Base-by-base conservation (phyloP, 176 grass and related monocot species). In the Luzula sylvatica region DNA sequence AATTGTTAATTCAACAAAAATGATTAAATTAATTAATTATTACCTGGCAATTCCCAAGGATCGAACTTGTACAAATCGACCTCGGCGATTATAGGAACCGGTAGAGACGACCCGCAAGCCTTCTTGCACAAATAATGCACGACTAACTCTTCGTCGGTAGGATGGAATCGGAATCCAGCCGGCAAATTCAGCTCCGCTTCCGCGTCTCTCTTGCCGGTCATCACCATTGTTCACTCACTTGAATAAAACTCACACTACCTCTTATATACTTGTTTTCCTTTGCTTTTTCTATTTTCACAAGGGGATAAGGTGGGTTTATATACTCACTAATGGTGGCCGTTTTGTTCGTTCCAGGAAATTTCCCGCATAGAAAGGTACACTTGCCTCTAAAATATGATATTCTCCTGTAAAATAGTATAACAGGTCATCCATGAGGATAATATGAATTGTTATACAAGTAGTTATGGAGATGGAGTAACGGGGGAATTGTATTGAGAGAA, bases 161-260 rank as follows among this genome's bases (percentile, higher is more conserved):
- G 88, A 78, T 94, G 88, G 67, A 94, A 94, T 19, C 82, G 78
- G 67, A 87, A 94, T 0, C 87, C 87, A 0, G 82, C 71, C 0
- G 88, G 88, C 9, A 94, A 76, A 73, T 83, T 87, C 16, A 94
- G 82, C 72, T 83, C 88, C 1, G 72, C 88, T 68, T 87, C 88
- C 0, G 87, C 87, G 49, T 87, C 88, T 20, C 78, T 69, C 20
- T 47, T 42, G 22, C 20, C 24, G 1, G 18, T n/a, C 65, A 43
- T 16, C 18, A 25, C 8, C 42, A 56, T 50, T 43, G 12, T 50
- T 29, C 13, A 2, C 15, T 28, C 5, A 14, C 30, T 35, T n/a
- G n/a, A 35, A 4, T 35, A 35, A 35, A 35, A 35, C 30, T 53
- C 51, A 15, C 25, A 26, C 52, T 55, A 20, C 15, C 20, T 29